Conservation (phyloP, 768 basidiomycete species). For the Fomitopsis serialis region DNA sequence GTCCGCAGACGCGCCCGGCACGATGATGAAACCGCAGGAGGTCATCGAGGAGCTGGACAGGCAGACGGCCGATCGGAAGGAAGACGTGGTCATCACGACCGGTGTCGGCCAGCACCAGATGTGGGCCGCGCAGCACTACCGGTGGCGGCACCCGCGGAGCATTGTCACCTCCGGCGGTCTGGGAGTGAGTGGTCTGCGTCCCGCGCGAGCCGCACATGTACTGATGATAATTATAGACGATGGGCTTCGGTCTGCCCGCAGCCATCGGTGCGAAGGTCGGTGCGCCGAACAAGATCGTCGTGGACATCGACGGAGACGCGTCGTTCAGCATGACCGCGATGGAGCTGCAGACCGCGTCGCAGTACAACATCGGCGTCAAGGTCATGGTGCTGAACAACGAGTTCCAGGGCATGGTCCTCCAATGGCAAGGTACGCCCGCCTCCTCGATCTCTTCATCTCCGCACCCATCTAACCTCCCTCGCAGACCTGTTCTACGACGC, state of each 20-base stretch:
- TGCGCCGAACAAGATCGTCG: slow-evolving; percentile 85
- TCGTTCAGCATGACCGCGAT: slow-evolving; percentile 99
- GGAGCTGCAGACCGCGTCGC: slow-evolving; percentile 93
- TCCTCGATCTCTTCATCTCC: neutral
- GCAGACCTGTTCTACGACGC: slow-evolving; percentile 92
- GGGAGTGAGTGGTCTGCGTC: slow-evolving; percentile 55
- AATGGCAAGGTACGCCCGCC: slow-evolving; percentile 84
- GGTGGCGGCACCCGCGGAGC: slow-evolving; percentile 83
- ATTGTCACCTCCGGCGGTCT: slow-evolving; percentile 94
- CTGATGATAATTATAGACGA: slow-evolving; percentile 53
- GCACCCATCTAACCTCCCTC: neutral
- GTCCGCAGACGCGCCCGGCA: slow-evolving; percentile 42
- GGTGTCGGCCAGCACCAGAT: slow-evolving; percentile 99
- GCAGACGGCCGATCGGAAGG: slow-evolving; percentile 76
- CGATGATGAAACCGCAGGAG: slow-evolving; percentile 91
- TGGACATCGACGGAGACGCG: slow-evolving; percentile 97
- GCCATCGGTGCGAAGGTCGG: slow-evolving; percentile 98
- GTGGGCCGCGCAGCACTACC: slow-evolving; percentile 96
- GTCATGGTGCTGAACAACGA: slow-evolving; percentile 92
- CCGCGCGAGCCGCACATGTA: neutral
- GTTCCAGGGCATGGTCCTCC: slow-evolving; percentile 98
- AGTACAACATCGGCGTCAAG: slow-evolving; percentile 92
- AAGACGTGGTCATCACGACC: slow-evolving; percentile 82
- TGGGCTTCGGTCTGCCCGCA: slow-evolving; percentile 95
- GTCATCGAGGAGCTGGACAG: slow-evolving; percentile 88